These are phyloP conservation scores for Tarenaya hassleriana DNA, from an alignment of 345 rosid genomes.

Conservation along the genomic window DNA sequence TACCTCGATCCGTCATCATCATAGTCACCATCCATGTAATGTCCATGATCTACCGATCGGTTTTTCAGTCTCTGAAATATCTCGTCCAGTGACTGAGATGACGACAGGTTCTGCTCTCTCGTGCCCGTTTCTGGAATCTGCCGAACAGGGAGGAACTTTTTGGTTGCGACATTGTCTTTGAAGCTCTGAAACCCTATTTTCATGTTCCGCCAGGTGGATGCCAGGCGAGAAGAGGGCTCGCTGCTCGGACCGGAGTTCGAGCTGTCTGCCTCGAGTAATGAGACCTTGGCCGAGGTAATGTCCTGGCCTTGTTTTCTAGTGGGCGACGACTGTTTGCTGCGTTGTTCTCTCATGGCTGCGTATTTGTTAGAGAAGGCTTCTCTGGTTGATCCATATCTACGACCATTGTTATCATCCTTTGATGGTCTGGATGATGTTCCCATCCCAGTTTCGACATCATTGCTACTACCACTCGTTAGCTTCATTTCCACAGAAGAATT, in stretches of 20 bases:
- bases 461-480: conserved; percentile 28
- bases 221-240: conserved; percentile 47
- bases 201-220: conserved; percentile 79
- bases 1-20: conserved; percentile 1
- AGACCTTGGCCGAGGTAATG: conserved; percentile 69
- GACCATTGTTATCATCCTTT: conserved; percentile 45
- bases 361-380: conserved; percentile 86
- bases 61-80: conserved; percentile 87
- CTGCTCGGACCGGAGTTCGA: conserved; percentile 29
- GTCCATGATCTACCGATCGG: conserved; percentile 40
- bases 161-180: conserved; percentile 67
- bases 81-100: conserved; percentile 68
- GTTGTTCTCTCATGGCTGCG: conserved; percentile 78
- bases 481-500: conserved; percentile 65
- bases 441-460: conserved; percentile 29
- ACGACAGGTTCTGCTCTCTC: conserved; percentile 21
- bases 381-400: conserved; percentile 56
- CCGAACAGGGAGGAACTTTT: conserved; percentile 58
- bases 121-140: conserved; percentile 44
- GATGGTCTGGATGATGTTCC: conserved; percentile 37
- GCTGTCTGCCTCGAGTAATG: conserved; percentile 47
- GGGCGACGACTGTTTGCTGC: conserved; percentile 39
- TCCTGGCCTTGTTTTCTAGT: conserved; percentile 27
- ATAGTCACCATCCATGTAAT: conserved; percentile 29
- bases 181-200: conserved; percentile 77